Base-by-base conservation (phyloP, 2,329 filamentous ascomycete species). In the Phialophora expanda region DNA sequence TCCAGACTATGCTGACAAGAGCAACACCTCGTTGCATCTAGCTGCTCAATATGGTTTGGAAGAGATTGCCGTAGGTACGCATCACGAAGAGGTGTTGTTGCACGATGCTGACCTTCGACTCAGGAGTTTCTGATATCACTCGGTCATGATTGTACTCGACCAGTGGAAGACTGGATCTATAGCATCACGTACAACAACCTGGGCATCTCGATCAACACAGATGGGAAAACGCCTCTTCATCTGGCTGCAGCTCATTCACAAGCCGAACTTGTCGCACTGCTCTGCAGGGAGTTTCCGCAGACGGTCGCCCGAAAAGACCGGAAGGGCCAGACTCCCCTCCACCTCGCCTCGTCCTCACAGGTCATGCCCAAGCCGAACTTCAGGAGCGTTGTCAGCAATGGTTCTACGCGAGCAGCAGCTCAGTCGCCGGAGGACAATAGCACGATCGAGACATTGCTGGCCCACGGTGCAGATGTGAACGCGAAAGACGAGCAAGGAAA, bases 21-120 rank as follows among this genome's bases (percentile, higher is more conserved):
- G 90, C 76, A 95, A 96, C 80, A 94, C 92, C 2, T 92, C 88
- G 69, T 84, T 97, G 46, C 92, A 96, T 77, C 84, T 96, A 2
- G 91, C 92, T 51, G 90, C 90, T 11, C 86, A 86, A 7, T 83
- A 92, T 64, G 92, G 92, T 60, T 86, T 89, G 75, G 81, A 87
- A 7, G 80, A 87, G 55, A 89, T 95, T 72, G 89, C 87, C 75
- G 79, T 81, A 75, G 58, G 79, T 69, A 59, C 3, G 14, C 53
- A 38, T 24, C 28, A 38, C 8, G 3, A 20, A 50, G n/a, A 55
- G 34, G 7, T 9, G 57, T 51, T 7, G 26, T 54, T n/a, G 14
- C 28, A 50, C 17, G 41, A 9, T 12, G 30, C 62, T 69, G 54
- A 69, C 51, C 17, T 48, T 32, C 30, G n/a, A 3, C 41, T 24